Conservation (phyloP, 1,284 basidiomycete species). For the Tilletia indica region DNA sequence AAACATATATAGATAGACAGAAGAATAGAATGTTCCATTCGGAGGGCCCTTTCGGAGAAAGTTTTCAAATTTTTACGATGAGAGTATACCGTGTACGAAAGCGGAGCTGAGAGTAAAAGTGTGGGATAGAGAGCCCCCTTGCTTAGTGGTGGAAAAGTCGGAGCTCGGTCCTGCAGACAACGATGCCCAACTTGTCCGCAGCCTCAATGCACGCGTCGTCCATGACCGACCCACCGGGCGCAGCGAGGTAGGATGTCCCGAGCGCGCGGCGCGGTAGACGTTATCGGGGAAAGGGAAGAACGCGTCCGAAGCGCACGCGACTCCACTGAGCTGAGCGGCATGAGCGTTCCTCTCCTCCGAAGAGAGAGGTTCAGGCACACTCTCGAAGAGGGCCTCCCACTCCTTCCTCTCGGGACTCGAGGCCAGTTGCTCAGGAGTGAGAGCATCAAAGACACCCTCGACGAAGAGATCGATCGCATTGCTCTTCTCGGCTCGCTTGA, state of each 20-base stretch:
- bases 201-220: conserved; percentile 63
- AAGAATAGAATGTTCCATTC: no score
- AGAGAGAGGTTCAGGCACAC: conserved; percentile 68
- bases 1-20: no score
- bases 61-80: no score
- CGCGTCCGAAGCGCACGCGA: conserved; percentile 90
- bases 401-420: conserved; percentile 69
- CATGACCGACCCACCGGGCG: conserved; percentile 95
- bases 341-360: conserved; percentile 66
- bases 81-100: no score
- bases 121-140: background rate
- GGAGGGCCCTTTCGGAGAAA: no score
- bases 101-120: background rate
- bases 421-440: conserved; percentile 62
- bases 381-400: conserved; percentile 87
- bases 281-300: conserved; percentile 99
- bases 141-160: conserved; percentile 55
- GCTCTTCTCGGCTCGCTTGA: conserved; percentile 95
- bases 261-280: conserved; percentile 86
- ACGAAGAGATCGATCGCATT: conserved; percentile 98
- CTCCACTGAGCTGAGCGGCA: conserved; percentile 62
- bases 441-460: conserved; percentile 71
- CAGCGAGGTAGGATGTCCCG: conserved; percentile 86
- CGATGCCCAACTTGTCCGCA: conserved; percentile 51
- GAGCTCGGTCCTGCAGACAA: conserved; percentile 50